Evolutionary conservation across 441 rosid genomes (phyloP).

Genomic region (Bruguiera hainesii): DNA sequence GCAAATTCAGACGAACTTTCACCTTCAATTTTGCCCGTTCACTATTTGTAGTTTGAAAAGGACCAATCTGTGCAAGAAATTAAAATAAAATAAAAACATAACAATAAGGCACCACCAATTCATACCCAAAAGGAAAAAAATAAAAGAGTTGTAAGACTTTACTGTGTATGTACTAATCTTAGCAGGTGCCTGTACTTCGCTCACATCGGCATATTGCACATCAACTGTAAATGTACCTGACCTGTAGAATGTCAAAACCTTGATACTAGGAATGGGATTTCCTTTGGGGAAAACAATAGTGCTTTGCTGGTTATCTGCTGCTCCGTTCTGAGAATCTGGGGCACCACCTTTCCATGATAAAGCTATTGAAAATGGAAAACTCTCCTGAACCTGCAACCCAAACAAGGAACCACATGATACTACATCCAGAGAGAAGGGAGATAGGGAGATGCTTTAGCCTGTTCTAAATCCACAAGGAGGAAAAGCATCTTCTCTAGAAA

Average conservation of each 20-base stretch:
- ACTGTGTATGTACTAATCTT: constrained; percentile 84
- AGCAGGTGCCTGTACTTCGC: constrained; percentile 55
- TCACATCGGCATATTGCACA: constrained; percentile 64
- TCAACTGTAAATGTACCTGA: constrained; percentile 76
- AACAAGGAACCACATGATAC: not conserved
- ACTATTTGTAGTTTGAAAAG: constrained; percentile 70
- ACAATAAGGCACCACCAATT: not conserved
- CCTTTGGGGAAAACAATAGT: constrained; percentile 85
- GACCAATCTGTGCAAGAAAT: constrained; percentile 71
- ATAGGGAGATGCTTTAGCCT: not conserved
- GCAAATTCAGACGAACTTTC: constrained; percentile 77
- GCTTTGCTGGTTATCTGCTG: constrained; percentile 66
- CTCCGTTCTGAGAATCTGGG: constrained; percentile 59
- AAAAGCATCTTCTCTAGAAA: no score
- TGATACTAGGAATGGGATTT: constrained; percentile 79
- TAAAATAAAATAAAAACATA: constrained; percentile 6
- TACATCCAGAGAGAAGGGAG: not conserved
- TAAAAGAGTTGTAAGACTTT: not conserved
- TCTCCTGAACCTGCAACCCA: constrained; percentile 68
- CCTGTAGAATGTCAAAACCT: constrained; percentile 80
- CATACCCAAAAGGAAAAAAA: not conserved
- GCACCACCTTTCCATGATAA: constrained; percentile 77
- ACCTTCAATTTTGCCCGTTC: constrained; percentile 86
- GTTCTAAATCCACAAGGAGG: no score
- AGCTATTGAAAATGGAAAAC: constrained; percentile 79